Evolutionary conservation across 2,329 filamentous ascomycete genomes (phyloP), one percentile per base, ranked within the genome.

Genomic region (Paraconiothyrium brasiliense): DNA sequence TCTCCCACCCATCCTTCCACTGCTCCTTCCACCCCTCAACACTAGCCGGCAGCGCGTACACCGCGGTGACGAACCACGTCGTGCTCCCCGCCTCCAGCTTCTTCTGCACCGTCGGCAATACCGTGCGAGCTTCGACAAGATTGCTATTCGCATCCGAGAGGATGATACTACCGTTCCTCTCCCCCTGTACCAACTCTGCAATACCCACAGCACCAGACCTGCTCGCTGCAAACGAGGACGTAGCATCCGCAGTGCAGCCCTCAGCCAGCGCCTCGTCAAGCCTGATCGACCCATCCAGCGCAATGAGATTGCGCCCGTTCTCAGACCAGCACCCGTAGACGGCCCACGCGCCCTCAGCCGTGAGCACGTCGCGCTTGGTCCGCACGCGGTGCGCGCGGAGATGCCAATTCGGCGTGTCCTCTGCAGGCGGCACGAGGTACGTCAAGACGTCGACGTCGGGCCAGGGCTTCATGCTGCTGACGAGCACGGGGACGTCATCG

Each of bases 121-220:
- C 84, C 4, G 90, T 92, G 61, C 91, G 82, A 61, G 88, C 87
- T 79, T 92, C 89, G 2, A 93, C 83, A 37, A 94, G 79, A 77
- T 94, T 94, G 51, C 89, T 91, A 79, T 94, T 93, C 7, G 91
- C 90, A 74, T 94, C 92, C 11, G 90, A 90, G 60, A 92, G 88
- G 51, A 93, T 87, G 30, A 92, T 82, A 72, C 85, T 88, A 3
- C 90, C 91, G 57, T 77, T 79, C 22, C 90, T 82, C 13, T 71
- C 63, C 22, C 62, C 69, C 6, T 76, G 68, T 16, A 71, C 70
- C 43, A 85, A 61, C 58, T 86, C 84, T 4, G 77, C 75, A 13
- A 86, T 84, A 0, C 85, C 85, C 1, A 85, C 83, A 24, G 79
- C 84, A 0, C 85, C 84, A 11, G 81, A 84, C 3, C 78, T 71